Percentiles rank a stretch among this genome's conserved stretches.
Evolutionary conservation across 345 rosid genomes (phyloP).

Genomic region (Garcia nutans): DNA sequence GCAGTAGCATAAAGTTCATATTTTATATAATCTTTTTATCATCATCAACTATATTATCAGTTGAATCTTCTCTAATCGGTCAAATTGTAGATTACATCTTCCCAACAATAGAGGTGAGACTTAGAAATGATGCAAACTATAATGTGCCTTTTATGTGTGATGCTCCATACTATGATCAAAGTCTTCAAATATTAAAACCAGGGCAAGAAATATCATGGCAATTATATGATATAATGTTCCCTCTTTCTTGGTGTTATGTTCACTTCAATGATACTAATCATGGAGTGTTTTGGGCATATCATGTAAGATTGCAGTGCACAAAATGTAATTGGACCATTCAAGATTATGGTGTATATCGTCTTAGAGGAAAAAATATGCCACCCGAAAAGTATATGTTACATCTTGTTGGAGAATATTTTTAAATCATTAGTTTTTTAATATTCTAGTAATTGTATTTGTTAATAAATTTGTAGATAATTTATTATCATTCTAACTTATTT

Average conservation of each 20-base stretch:
- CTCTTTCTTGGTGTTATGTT: neutral
- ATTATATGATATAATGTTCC: neutral
- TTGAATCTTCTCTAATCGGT: too few species aligned
- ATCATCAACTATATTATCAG: too few species aligned
- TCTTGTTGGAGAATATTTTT: neutral
- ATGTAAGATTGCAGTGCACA: neutral
- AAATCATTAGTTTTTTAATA: neutral
- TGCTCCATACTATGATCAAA: neutral
- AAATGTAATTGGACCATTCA: neutral
- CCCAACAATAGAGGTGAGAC: too few species aligned
- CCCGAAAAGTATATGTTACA: neutral
- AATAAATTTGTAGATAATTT: too few species aligned
- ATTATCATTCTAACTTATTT: too few species aligned
- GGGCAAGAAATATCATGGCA: neutral
- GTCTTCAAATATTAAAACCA: neutral
- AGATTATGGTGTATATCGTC: neutral
- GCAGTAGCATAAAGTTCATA: too few species aligned
- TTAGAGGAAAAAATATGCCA: neutral
- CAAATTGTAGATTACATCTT: too few species aligned
- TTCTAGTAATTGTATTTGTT: too few species aligned
- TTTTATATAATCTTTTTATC: too few species aligned
- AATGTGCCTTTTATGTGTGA: neutral
- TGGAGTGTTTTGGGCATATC: neutral
- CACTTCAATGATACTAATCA: neutral
- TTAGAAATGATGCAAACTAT: too few species aligned